Base-by-base conservation (phyloP, 148 eudicot genomes). In the Camellia granthamiana region DNA sequence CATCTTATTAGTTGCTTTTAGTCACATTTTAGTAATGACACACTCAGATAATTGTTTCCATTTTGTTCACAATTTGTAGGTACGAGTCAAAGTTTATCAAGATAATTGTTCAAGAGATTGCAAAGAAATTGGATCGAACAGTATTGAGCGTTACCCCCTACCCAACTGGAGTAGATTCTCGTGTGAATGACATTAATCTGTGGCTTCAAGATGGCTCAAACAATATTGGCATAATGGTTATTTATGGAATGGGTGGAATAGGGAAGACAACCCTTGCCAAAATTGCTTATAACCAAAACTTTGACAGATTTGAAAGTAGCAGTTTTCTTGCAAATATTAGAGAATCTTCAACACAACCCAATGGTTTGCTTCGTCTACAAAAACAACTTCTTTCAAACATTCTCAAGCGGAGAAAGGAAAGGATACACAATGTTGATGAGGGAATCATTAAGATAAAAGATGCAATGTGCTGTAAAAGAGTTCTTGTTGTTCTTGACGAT, bases 181-280 rank as follows among this genome's bases (percentile, higher is more conserved):
- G 49, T 21, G 30, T 65, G 14, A 6, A 64, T 30, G 60, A 77
- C 43, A 77, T 77, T 38, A 38, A 77, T 47, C 11, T 7, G 23
- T 77, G 80, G 72, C 43, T 77, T 23, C 44, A 65, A 77, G 60
- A 49, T 65, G 80, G 72, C 10, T 65, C 38, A 23, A 47, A 46
- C n/a, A 44, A 77, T 38, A 23, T 10, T n/a, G 55, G 55, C 79
- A 62, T 76, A 76, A 43, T 76, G 67, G 69, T 76, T 38, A 49
- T 77, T 12, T 19, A 14, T 8, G 80, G 80, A 21, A 77, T 77
- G 47, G 59, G 72, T 47, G 72, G 72, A 52, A 77, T 77, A 21
- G 80, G 80, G 47, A 77, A 77, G 80, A 77, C 80, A 46, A 77
- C 80, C 21, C 47, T 77, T 19, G 80, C 80, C 21, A 65, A 77